Conservation (phyloP, 345 rosid genomes). For the Linum tenue region DNA sequence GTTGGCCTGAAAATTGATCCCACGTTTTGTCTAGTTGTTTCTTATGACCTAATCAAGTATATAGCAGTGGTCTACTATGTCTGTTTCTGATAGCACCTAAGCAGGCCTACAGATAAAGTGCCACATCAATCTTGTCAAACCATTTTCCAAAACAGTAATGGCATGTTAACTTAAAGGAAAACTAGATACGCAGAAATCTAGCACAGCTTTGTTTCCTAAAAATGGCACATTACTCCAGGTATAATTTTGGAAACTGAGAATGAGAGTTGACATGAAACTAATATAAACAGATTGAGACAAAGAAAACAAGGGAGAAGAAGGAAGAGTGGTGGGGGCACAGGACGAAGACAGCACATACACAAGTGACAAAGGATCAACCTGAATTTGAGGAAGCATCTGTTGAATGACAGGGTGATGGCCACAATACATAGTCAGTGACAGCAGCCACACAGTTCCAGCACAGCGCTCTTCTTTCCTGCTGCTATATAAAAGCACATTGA, state of each 20-base stretch:
- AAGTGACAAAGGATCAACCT: conserved; percentile 40
- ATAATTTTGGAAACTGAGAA: background rate
- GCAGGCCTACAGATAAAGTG: too few relatives aligned
- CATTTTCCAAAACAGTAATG: too few relatives aligned
- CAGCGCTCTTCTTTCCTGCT: conserved; percentile 93
- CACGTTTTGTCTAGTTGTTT: too few relatives aligned
- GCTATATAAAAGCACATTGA: conserved; percentile 74
- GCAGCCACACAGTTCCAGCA: conserved; percentile 92
- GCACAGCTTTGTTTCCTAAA: too few relatives aligned
- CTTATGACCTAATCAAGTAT: too few relatives aligned
- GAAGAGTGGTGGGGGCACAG: background rate
- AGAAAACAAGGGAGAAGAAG: background rate
- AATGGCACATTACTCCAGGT: background rate
- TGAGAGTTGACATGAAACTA: background rate
- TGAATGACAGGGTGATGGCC: conserved; percentile 81
- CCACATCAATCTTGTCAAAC: too few relatives aligned
- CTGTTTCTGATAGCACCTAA: too few relatives aligned
- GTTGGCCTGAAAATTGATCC: too few relatives aligned
- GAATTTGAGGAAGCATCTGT: conserved; percentile 86
- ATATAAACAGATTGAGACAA: background rate
- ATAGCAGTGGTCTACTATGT: too few relatives aligned
- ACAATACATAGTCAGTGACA: conserved; percentile 84
- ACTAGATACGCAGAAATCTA: too few relatives aligned
- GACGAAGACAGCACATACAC: conserved; percentile 8
- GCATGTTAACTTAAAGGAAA: too few relatives aligned